Evolutionary conservation across 306 rosid species (phyloP).

Genomic region (Quercus ilex): DNA sequence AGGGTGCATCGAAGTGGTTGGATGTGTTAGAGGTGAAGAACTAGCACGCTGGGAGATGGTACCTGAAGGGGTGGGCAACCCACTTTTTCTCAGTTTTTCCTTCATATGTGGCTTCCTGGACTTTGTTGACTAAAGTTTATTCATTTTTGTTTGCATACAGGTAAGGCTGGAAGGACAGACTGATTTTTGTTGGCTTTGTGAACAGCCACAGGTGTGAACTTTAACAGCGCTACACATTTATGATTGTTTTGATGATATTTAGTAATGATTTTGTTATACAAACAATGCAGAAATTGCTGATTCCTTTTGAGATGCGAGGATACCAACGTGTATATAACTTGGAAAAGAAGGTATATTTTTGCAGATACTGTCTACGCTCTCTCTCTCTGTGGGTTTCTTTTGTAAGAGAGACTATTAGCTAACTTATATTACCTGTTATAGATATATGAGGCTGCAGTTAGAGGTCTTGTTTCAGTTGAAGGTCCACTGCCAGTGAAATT

Average conservation of each 20-base stretch:
- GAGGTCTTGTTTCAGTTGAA: slow-evolving; percentile 63
- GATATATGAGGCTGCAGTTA: slow-evolving; percentile 78
- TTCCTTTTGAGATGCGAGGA: slow-evolving; percentile 99
- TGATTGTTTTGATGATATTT: background rate
- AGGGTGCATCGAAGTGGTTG: slow-evolving; percentile 90
- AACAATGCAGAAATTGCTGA: slow-evolving; percentile 60
- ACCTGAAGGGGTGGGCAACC: slow-evolving; percentile 66
- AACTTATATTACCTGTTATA: slow-evolving; percentile 20
- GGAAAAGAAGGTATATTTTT: slow-evolving; percentile 67
- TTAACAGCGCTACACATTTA: slow-evolving; percentile 4
- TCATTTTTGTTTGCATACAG: slow-evolving; percentile 34
- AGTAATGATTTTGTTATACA: background rate
- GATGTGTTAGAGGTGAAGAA: slow-evolving; percentile 75
- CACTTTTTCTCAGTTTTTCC: background rate
- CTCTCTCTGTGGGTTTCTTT: slow-evolving; percentile 3
- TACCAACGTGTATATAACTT: slow-evolving; percentile 86
- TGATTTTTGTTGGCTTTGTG: slow-evolving; percentile 89
- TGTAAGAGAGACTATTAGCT: slow-evolving; percentile 1
- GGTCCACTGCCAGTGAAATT: slow-evolving; percentile 68
- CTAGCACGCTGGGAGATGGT: slow-evolving; percentile 78
- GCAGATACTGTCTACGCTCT: background rate
- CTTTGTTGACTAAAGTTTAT: slow-evolving; percentile 9
- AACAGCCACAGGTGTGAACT: slow-evolving; percentile 70
- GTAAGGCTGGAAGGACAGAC: slow-evolving; percentile 88
- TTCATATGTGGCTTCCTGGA: background rate